These are phyloP conservation scores for Magnusiomyces magnusii DNA, from an alignment of 1,139 yeast genomes.

Conservation along the genomic window DNA sequence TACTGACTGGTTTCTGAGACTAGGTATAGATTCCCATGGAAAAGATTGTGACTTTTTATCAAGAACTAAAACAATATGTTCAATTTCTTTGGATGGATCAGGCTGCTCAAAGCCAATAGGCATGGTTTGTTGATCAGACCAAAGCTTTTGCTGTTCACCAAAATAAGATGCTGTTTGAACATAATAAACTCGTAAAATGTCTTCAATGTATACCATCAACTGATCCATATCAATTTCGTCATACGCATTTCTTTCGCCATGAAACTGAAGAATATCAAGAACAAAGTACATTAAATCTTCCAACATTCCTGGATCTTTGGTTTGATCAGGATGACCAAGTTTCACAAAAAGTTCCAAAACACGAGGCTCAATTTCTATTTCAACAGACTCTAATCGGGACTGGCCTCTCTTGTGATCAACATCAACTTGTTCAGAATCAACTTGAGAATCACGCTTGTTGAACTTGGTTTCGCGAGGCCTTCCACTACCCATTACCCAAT, in stretches of 20 bases:
- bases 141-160: conserved; percentile 10
- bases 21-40: conserved; percentile 84
- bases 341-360: conserved; percentile 48
- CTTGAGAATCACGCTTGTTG: conserved; percentile 4
- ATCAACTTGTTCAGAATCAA: neutral
- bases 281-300: conserved; percentile 62
- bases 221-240: conserved; percentile 57
- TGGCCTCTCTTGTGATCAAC: neutral
- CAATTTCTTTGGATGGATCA: conserved; percentile 17
- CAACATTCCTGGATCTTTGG: conserved; percentile 37
- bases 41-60: conserved; percentile 55
- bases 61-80: conserved; percentile 63
- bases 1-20: conserved; percentile 47
- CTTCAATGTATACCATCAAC: conserved; percentile 42
- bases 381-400: conserved; percentile 11
- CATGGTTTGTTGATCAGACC: conserved; percentile 14
- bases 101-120: neutral
- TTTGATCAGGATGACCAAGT: conserved; percentile 35
- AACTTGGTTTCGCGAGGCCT: conserved; percentile 5
- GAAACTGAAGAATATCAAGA: conserved; percentile 51
- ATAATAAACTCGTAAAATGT: conserved; percentile 35
- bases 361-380: conserved; percentile 43
- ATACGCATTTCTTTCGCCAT: conserved; percentile 57
- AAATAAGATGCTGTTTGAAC: conserved; percentile 8
- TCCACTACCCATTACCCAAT: conserved; percentile 14